Percentiles rank a stretch among this genome's conserved stretches.
These are phyloP conservation scores for Fonsecaea multimorphosa DNA, from an alignment of 2,329 filamentous ascomycete genomes.

Conservation along the genomic window DNA sequence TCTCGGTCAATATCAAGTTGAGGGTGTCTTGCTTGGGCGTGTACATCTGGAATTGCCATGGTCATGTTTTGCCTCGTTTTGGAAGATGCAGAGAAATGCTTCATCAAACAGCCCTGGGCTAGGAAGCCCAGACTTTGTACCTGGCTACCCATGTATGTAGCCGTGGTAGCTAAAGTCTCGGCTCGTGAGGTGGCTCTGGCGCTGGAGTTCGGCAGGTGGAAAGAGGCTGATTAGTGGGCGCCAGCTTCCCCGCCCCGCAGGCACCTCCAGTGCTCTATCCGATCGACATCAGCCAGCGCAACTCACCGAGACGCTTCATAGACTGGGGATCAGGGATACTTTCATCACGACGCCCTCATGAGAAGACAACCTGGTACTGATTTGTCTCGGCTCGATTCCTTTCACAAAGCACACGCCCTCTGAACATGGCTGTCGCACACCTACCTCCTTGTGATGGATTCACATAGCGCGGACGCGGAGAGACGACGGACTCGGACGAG, in stretches of 20 bases:
- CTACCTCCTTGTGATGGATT: constrained; percentile 29
- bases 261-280: not conserved
- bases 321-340: not conserved
- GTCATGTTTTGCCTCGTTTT: not conserved
- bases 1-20: not conserved
- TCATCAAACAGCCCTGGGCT: not conserved
- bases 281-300: not conserved
- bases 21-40: not conserved
- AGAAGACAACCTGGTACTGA: not conserved
- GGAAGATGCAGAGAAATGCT: not conserved
- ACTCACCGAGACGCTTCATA: not conserved
- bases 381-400: not conserved
- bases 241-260: not conserved
- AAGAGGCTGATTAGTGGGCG: not conserved
- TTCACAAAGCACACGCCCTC: not conserved
- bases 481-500: constrained; percentile 38
- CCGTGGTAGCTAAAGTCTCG: too few relatives aligned
- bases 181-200: not conserved
- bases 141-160: not conserved
- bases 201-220: not conserved
- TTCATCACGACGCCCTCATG: constrained; percentile 10
- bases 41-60: not conserved
- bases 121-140: not conserved
- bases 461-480: constrained; percentile 19
- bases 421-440: constrained; percentile 25